phyloP scores from a whole-genome alignment of 176 grass and related monocot species.

The Triticum dicoccoides region DNA sequence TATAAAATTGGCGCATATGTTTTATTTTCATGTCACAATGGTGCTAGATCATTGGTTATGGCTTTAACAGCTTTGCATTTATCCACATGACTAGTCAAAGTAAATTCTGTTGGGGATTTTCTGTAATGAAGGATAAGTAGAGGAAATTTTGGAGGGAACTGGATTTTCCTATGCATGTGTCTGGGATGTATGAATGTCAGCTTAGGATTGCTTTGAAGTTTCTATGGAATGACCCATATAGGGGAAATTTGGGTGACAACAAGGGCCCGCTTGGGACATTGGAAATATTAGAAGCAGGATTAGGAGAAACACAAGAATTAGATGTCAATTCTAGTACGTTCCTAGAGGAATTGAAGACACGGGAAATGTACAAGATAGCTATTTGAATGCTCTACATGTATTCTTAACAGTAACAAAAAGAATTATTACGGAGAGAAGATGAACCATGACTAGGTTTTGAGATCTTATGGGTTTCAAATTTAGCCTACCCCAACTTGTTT shows the following conservation, averaged over 20 bases:
- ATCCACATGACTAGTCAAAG: background rate
- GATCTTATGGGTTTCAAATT: too few relatives aligned
- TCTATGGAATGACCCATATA: background rate
- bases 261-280: background rate
- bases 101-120: background rate
- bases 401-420: background rate
- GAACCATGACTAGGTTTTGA: background rate
- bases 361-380: background rate
- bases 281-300: background rate
- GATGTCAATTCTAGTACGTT: background rate
- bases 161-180: background rate
- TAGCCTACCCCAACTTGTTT: too few relatives aligned
- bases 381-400: background rate
- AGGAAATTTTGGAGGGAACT: background rate
- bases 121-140: background rate
- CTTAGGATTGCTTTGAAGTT: background rate
- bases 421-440: background rate
- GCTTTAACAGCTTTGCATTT: background rate
- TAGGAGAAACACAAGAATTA: background rate
- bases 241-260: background rate
- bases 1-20: constrained; percentile 1
- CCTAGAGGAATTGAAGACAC: background rate
- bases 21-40: background rate
- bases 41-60: background rate
- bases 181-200: background rate